phyloP scores from a whole-genome alignment of 768 basidiomycete species.

The Tephrocybe rancida region DNA sequence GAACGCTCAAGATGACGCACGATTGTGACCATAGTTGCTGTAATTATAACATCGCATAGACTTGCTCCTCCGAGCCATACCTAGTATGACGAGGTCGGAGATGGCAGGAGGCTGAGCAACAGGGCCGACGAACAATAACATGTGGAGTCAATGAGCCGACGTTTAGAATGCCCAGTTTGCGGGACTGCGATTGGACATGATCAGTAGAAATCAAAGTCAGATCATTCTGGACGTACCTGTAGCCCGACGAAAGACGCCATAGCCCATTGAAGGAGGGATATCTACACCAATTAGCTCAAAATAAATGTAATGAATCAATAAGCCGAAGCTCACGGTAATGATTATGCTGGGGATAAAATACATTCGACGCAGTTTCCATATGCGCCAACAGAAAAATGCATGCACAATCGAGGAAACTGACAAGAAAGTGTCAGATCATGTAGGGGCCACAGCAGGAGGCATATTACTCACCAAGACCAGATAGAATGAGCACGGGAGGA shows the following conservation, averaged over 20 bases:
- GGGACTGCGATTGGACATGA: neutral
- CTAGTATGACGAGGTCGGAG: neutral
- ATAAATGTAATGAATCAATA: neutral
- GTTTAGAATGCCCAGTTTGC: neutral
- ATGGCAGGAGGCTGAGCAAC: neutral
- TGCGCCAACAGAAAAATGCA: constrained; percentile 9
- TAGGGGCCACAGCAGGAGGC: neutral
- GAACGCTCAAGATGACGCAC: neutral
- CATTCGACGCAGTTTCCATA: constrained; percentile 8
- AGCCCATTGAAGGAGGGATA: neutral
- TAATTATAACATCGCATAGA: constrained; percentile 4
- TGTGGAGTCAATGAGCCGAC: constrained; percentile 1
- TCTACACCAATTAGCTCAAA: neutral
- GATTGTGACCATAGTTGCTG: constrained; percentile 5
- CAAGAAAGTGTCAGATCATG: neutral
- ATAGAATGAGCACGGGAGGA: constrained; percentile 2
- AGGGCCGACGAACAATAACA: constrained; percentile 3
- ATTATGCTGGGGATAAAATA: neutral
- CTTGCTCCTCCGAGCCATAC: constrained; percentile 7
- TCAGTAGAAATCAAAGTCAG: neutral
- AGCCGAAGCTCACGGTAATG: neutral
- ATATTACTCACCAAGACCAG: constrained; percentile 9
- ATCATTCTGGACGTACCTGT: neutral
- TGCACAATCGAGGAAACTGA: constrained; percentile 5
- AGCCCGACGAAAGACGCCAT: constrained; percentile 8